phyloP scores from a whole-genome alignment of 306 rosid species.

The Malus asiatica region DNA sequence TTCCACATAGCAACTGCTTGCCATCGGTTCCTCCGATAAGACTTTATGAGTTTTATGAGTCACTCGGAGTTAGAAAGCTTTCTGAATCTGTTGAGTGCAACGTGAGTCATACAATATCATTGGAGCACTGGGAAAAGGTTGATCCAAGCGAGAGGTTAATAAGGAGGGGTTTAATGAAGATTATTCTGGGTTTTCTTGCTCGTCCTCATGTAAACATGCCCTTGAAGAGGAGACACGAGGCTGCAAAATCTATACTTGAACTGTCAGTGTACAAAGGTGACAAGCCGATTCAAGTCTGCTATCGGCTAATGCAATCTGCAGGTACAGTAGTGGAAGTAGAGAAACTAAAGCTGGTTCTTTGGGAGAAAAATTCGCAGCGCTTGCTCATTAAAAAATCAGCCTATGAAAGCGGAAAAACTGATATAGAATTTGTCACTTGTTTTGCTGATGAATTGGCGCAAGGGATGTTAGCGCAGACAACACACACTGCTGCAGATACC shows the following conservation, averaged over 20 bases:
- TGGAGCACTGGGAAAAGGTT: background rate
- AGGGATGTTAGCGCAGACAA: background rate
- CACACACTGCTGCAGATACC: background rate
- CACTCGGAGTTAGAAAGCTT: conserved; percentile 10
- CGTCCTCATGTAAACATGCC: background rate
- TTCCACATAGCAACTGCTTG: background rate
- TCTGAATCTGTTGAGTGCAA: conserved; percentile 12
- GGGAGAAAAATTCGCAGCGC: conserved; percentile 8
- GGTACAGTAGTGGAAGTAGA: background rate
- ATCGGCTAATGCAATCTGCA: background rate
- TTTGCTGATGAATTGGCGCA: conserved; percentile 17
- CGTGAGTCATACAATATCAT: background rate
- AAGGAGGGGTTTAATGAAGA: conserved; percentile 6
- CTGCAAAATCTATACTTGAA: background rate
- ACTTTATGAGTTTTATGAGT: background rate
- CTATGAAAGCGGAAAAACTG: background rate
- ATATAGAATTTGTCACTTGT: conserved; percentile 10
- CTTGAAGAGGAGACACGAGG: conserved; percentile 2
- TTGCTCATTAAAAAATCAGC: background rate
- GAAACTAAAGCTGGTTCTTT: conserved; percentile 11
- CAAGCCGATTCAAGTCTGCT: conserved; percentile 6
- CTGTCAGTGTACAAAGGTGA: background rate
- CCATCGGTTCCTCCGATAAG: background rate
- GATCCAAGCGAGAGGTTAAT: background rate
- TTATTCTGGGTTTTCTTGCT: conserved; percentile 12